Percentiles rank a stretch among this genome's conserved stretches.
Evolutionary conservation across 2,329 filamentous ascomycete genomes (phyloP).

Genomic region (Colletotrichum cordylinicola): DNA sequence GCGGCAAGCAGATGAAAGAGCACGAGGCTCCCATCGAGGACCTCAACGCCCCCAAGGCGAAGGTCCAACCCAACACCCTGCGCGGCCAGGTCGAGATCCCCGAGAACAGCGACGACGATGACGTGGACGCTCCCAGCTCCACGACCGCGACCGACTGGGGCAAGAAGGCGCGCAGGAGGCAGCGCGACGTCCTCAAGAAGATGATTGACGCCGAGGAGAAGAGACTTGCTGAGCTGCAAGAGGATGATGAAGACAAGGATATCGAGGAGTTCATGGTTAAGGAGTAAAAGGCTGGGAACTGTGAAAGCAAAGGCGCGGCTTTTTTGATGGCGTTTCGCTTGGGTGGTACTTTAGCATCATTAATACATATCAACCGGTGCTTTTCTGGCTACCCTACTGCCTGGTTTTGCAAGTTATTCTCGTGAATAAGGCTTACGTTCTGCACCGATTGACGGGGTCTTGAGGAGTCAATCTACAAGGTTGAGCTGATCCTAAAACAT

Average conservation of each 20-base stretch:
- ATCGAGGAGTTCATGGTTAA: conserved; percentile 70
- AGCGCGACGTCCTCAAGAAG: conserved; percentile 71
- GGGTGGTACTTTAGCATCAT: background rate
- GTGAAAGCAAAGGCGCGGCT: background rate
- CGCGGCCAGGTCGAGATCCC: conserved; percentile 61
- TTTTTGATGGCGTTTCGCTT: background rate
- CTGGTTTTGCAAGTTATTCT: background rate
- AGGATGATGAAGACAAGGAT: conserved; percentile 76
- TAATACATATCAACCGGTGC: background rate
- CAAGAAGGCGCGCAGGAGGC: conserved; percentile 71
- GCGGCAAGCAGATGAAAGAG: conserved; percentile 66
- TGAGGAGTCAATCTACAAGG: background rate
- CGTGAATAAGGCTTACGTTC: background rate
- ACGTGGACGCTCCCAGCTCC: conserved; percentile 51
- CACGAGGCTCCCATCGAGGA: conserved; percentile 58
- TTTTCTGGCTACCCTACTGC: background rate
- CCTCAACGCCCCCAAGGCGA: conserved; percentile 50
- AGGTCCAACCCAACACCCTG: conserved; percentile 70
- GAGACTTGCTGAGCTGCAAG: conserved; percentile 56
- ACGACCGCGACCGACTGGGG: conserved; percentile 67
- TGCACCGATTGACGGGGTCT: background rate
- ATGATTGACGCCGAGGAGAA: conserved; percentile 69
- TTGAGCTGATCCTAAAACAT: background rate
- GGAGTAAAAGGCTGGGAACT: background rate
- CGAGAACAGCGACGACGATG: conserved; percentile 57